These are phyloP conservation scores for Filosporella fistucella DNA, from an alignment of 495 filamentous ascomycete species.

Conservation along the genomic window DNA sequence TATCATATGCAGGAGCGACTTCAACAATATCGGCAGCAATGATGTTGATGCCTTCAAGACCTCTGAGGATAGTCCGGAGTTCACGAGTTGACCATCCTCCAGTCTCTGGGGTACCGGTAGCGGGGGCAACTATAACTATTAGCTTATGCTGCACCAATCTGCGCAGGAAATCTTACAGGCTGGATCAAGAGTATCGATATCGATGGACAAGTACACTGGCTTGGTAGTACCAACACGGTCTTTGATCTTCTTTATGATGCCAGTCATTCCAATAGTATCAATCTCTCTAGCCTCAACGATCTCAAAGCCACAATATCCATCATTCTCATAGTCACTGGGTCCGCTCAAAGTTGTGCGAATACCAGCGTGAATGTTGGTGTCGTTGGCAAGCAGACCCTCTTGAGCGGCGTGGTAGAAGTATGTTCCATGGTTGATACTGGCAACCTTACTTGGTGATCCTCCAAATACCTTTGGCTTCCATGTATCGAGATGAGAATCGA, in stretches of 20 bases:
- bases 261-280: constrained; percentile 64
- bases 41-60: constrained; percentile 67
- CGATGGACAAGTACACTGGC: constrained; percentile 71
- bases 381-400: constrained; percentile 69
- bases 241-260: constrained; percentile 69
- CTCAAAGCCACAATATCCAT: constrained; percentile 74
- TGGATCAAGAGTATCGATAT: constrained; percentile 76
- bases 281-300: constrained; percentile 75
- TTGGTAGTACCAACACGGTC: constrained; percentile 60
- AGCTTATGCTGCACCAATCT: not conserved
- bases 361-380: constrained; percentile 75
- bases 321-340: constrained; percentile 70
- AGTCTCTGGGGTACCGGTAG: constrained; percentile 73
- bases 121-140: constrained; percentile 54
- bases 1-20: constrained; percentile 64
- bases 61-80: constrained; percentile 67
- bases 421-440: constrained; percentile 71
- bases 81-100: constrained; percentile 76
- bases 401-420: constrained; percentile 72
- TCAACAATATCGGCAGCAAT: constrained; percentile 69
- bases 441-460: constrained; percentile 57
- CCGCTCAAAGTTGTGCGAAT: constrained; percentile 74
- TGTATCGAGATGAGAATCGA: constrained; percentile 59
- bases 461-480: constrained; percentile 61
- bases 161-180: constrained; percentile 47